Evolutionary conservation across 148 eudicot genomes (phyloP).

Genomic region (Vaccinium macrocarpon): DNA sequence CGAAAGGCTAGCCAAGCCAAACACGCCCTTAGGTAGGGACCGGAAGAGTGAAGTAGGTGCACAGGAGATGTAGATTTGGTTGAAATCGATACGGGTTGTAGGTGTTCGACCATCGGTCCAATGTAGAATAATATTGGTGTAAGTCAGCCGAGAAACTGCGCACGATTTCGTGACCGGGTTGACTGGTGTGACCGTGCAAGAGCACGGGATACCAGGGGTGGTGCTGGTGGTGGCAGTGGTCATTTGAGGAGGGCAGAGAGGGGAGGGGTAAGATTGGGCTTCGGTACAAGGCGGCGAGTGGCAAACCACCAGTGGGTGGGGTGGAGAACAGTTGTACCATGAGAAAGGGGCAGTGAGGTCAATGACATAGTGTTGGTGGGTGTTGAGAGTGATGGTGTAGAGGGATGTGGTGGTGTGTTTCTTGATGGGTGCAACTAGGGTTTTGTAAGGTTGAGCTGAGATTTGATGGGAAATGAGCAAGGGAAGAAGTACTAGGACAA

Average conservation of each 20-base stretch:
- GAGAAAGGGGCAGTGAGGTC: conserved; percentile 33
- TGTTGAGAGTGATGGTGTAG: conserved; percentile 29
- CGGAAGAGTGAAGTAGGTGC: not conserved
- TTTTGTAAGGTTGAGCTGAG: conserved; percentile 19
- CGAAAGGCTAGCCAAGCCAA: conserved; percentile 4
- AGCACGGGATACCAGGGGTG: not conserved
- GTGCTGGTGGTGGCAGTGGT: not conserved
- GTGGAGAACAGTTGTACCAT: conserved; percentile 30
- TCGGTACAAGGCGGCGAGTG: not conserved
- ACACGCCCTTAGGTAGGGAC: not conserved
- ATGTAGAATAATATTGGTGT: not conserved
- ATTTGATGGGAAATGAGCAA: conserved; percentile 8
- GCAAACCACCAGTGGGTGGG: not conserved
- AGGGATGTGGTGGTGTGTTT: conserved; percentile 27
- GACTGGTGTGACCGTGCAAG: not conserved
- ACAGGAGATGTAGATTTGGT: not conserved
- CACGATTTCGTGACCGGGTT: not conserved
- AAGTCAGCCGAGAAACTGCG: not conserved
- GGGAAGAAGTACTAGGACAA: not conserved
- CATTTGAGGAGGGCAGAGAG: not conserved
- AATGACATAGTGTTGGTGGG: conserved; percentile 25
- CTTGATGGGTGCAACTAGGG: conserved; percentile 28
- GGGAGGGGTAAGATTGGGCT: conserved; percentile 3
- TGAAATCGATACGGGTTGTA: not conserved
- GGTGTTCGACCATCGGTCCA: not conserved